phyloP scores from a whole-genome alignment of 2,329 filamentous ascomycete genomes.

The Sporothrix schenckii region DNA sequence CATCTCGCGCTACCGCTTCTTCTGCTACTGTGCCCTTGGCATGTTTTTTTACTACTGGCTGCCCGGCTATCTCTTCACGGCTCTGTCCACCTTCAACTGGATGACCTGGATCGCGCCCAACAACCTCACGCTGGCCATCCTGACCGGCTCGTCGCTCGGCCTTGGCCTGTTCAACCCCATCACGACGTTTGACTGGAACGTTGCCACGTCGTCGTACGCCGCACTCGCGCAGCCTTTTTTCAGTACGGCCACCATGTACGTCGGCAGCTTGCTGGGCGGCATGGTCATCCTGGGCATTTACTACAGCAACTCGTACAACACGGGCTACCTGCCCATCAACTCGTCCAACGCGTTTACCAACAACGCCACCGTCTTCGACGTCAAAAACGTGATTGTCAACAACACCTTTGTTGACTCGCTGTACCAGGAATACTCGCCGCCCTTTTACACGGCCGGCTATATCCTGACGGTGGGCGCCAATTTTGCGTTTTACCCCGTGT shows the following conservation, averaged over 20 bases:
- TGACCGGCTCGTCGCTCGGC: constrained; percentile 48
- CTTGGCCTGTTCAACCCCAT: constrained; percentile 53
- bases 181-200: constrained; percentile 57
- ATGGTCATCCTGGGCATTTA: constrained; percentile 48
- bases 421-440: constrained; percentile 49
- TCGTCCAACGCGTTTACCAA: constrained; percentile 52
- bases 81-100: constrained; percentile 52
- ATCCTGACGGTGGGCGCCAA: constrained; percentile 49
- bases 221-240: constrained; percentile 49
- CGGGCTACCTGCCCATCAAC: constrained; percentile 54
- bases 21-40: constrained; percentile 44
- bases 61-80: constrained; percentile 51
- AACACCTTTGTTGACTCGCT: constrained; percentile 46
- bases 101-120: constrained; percentile 55
- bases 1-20: constrained; percentile 51
- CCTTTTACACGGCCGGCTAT: constrained; percentile 50
- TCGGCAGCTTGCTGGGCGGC: constrained; percentile 44
- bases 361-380: constrained; percentile 47
- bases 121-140: constrained; percentile 49
- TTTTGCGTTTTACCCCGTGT: constrained; percentile 51
- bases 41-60: constrained; percentile 56
- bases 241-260: constrained; percentile 45
- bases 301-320: constrained; percentile 50
- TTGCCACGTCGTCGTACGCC: constrained; percentile 46
- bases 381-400: constrained; percentile 45